Percentiles rank a stretch among this genome's conserved stretches.
Conservation (phyloP, 768 basidiomycete genomes). For the Amylocystis lapponica region DNA sequence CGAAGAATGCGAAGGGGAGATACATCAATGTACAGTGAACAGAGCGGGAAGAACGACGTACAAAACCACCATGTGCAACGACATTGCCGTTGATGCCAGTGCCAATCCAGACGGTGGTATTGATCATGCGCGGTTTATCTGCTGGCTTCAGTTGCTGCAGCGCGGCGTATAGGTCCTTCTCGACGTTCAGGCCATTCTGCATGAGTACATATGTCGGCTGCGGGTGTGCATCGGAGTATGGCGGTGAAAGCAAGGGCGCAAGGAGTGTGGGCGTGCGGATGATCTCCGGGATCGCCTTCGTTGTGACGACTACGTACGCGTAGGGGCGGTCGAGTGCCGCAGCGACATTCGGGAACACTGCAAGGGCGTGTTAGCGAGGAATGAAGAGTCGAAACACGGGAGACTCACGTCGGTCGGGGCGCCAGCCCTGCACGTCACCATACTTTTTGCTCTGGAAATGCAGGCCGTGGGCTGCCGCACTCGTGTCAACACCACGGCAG, state of each 20-base stretch:
- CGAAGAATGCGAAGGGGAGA: background rate
- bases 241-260: conserved; percentile 43
- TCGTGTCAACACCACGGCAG: no score
- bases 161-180: conserved; percentile 56
- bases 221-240: conserved; percentile 38
- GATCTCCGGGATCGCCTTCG: conserved; percentile 69
- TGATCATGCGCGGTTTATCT: conserved; percentile 45
- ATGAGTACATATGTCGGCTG: conserved; percentile 59
- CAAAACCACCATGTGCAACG: conserved; percentile 48
- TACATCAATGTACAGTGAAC: background rate
- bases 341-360: conserved; percentile 53
- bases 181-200: conserved; percentile 72
- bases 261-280: conserved; percentile 51
- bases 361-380: background rate
- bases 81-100: conserved; percentile 43
- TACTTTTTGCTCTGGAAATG: conserved; percentile 54
- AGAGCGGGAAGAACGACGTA: conserved; percentile 24
- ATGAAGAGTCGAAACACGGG: background rate
- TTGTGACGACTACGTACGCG: conserved; percentile 59
- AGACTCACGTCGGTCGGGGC: conserved; percentile 54
- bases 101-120: conserved; percentile 49
- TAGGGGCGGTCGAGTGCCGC: conserved; percentile 60
- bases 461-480: conserved; percentile 44
- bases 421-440: conserved; percentile 52
- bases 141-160: conserved; percentile 34